These are phyloP conservation scores for Skeletonema marinoi DNA, from an alignment of 108 stramenopile genomes.

Conservation along the genomic window DNA sequence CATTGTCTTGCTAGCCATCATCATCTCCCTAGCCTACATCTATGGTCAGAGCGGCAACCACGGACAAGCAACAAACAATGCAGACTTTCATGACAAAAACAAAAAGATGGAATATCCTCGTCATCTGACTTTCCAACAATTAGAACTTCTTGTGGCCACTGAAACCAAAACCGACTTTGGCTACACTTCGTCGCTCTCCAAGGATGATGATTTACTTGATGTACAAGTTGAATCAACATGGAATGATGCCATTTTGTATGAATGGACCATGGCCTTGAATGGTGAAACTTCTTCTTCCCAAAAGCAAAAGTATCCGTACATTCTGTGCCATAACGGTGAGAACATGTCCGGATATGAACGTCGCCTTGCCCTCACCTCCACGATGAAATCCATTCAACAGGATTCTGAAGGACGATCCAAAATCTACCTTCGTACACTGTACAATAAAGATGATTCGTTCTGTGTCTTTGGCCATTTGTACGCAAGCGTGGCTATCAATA, in stretches of 20 bases:
- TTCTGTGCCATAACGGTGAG: constrained; percentile 20
- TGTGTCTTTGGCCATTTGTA: constrained; percentile 27
- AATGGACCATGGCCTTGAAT: constrained; percentile 15
- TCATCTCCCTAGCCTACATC: too few relatives aligned
- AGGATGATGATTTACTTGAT: too few relatives aligned
- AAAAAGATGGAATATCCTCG: too few relatives aligned
- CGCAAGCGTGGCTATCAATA: constrained; percentile 2
- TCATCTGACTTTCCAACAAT: too few relatives aligned
- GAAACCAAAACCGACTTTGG: neutral
- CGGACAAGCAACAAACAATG: too few relatives aligned
- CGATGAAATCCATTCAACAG: too few relatives aligned
- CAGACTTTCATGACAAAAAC: too few relatives aligned
- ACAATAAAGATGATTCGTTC: constrained; percentile 25
- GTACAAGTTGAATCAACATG: neutral
- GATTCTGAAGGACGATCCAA: too few relatives aligned
- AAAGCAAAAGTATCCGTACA: constrained; percentile 20
- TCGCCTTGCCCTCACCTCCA: neutral
- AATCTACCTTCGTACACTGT: constrained; percentile 9
- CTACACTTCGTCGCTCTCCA: too few relatives aligned
- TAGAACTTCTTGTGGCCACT: neutral
- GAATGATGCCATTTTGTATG: constrained; percentile 14
- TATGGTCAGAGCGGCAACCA: too few relatives aligned
- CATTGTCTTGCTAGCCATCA: too few relatives aligned
- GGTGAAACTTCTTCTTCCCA: neutral
- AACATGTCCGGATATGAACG: constrained; percentile 20